Percentiles rank a stretch among this genome's conserved stretches.
Conservation (phyloP, 805 yeast species). For the Yueomyces sp. region DNA sequence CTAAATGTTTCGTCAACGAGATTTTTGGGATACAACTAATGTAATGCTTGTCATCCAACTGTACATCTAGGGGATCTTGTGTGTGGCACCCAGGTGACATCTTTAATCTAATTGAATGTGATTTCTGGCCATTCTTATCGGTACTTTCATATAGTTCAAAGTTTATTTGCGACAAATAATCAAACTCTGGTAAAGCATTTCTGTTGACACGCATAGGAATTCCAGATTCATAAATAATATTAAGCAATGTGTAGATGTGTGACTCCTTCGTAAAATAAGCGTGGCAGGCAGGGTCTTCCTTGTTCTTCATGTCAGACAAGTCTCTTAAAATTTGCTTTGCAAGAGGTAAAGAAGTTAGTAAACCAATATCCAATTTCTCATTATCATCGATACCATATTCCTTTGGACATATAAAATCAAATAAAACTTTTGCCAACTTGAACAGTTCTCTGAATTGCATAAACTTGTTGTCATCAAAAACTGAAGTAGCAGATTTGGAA, state of each 20-base stretch:
- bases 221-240: slow-evolving; percentile 82
- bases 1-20: slow-evolving; percentile 83
- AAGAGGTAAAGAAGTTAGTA: slow-evolving; percentile 84
- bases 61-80: slow-evolving; percentile 93
- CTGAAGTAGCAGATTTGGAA: slow-evolving; percentile 23
- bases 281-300: slow-evolving; percentile 71
- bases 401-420: slow-evolving; percentile 96
- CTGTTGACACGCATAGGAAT: slow-evolving; percentile 92
- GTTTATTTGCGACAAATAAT: slow-evolving; percentile 84
- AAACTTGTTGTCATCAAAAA: slow-evolving; percentile 70
- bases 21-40: slow-evolving; percentile 91
- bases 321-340: slow-evolving; percentile 79
- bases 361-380: slow-evolving; percentile 91
- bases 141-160: slow-evolving; percentile 84
- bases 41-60: slow-evolving; percentile 89
- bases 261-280: slow-evolving; percentile 94
- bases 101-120: slow-evolving; percentile 82
- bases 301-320: slow-evolving; percentile 62
- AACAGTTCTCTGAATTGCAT: slow-evolving; percentile 78
- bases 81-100: slow-evolving; percentile 97
- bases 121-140: slow-evolving; percentile 57
- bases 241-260: slow-evolving; percentile 86
- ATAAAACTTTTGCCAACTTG: slow-evolving; percentile 78
- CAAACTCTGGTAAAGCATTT: slow-evolving; percentile 92
- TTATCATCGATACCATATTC: slow-evolving; percentile 94